Percentiles rank a stretch among this genome's conserved stretches.
phyloP scores from a whole-genome alignment of 106 monocot species.

The Cymbidium sinense region DNA sequence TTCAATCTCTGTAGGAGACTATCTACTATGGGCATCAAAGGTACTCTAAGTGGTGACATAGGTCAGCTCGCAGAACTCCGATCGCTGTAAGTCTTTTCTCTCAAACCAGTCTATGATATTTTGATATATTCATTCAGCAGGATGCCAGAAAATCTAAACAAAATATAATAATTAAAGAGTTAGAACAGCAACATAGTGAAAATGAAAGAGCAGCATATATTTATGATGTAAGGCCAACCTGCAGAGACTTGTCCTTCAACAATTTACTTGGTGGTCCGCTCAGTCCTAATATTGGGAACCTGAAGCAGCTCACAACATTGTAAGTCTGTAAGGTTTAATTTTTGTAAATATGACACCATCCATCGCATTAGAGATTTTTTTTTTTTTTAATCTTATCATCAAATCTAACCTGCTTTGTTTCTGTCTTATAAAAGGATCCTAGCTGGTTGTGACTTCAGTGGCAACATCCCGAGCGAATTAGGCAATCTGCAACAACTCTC shows the following conservation, averaged over 20 bases:
- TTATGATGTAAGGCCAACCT: conserved; percentile 1
- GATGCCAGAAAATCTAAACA: too few species aligned
- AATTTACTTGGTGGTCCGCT: conserved; percentile 29
- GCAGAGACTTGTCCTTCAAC: conserved; percentile 55
- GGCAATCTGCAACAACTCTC: conserved; percentile 18
- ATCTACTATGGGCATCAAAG: conserved; percentile 47
- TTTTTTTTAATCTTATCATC: neutral
- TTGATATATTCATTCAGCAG: neutral
- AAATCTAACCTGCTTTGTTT: neutral
- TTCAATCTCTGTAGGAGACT: conserved; percentile 39
- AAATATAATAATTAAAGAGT: too few species aligned
- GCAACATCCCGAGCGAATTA: conserved; percentile 23
- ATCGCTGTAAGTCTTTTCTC: conserved; percentile 42
- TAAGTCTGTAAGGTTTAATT: conserved; percentile 13
- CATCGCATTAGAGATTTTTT: neutral
- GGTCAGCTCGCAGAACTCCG: conserved; percentile 42
- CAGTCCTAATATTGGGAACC: conserved; percentile 22
- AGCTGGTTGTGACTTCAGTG: conserved; percentile 22
- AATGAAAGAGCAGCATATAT: neutral
- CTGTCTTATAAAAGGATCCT: conserved; percentile 11
- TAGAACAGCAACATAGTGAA: too few species aligned
- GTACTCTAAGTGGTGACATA: conserved; percentile 52
- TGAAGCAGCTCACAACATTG: conserved; percentile 34
- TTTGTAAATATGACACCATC: neutral
- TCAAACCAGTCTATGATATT: neutral